Base-by-base conservation (phyloP, 2,329 filamentous ascomycete genomes). In the Fusarium penzigii region DNA sequence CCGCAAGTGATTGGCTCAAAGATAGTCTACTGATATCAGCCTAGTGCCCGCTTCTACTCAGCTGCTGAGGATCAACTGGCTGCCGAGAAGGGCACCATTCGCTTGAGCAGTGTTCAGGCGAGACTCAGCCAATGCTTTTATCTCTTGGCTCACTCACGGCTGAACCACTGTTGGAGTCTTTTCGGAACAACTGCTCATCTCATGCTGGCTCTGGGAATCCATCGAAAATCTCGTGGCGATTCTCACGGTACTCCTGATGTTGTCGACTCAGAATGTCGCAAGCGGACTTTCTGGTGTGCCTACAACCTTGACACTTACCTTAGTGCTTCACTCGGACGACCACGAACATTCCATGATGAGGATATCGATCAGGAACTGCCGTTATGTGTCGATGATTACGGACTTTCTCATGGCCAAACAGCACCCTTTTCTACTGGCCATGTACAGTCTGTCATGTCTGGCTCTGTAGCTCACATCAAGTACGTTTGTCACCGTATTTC, bases 301-400 rank as follows among this genome's bases (percentile, higher is more conserved):
- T 88, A 87, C 61, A 81, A 78, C 13, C 69, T 88, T 4, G 84
- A 88, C 62, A 84, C 81, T 46, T 87, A 88, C 54, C 73, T 88
- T 12, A 84, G 83, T 49, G 80, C 82, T 17, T 80, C 83, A 45
- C 75, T 87, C 10, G 85, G 85, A 2, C 73, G 84, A 16, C 85
- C 85, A 1, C 70, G 80, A 14, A 76, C 83, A 2, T 82, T 87
- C 44, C 84, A 84, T 52, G 82, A 87, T 44, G 83, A 86, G 42
- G 83, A 86, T 49, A 85, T 87, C 46, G 84, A 87, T 54, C 82
- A 86, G 56, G 78, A 83, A 14, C 68, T 84, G 13, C 84, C 84
- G 0, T 70, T 73, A 8, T 68, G 72, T 17, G 73, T 83, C 7
- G 81, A 84, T 49, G 83, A 87, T n/a, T 52, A 74, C 76, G 48